A percentile compares a stretch with the other conserved stretches of the same genome.
Conservation (phyloP, 805 yeast species). For the Wickerhamomyces bisporus region DNA sequence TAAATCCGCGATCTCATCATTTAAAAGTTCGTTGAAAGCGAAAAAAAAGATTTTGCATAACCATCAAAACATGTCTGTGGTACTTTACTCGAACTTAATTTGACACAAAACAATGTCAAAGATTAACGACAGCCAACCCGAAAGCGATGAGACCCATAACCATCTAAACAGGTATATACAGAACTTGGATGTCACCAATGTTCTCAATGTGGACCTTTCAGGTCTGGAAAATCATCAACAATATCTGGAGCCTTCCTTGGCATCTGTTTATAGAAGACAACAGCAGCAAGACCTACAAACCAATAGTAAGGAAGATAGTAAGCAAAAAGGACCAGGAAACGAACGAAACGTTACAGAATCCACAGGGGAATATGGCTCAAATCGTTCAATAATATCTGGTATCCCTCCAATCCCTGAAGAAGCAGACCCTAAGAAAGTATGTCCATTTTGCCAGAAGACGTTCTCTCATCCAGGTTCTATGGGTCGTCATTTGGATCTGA, state of each 20-base stretch:
- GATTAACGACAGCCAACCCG: no score
- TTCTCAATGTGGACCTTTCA: conserved; percentile 7
- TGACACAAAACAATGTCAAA: no score
- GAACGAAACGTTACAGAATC: background rate
- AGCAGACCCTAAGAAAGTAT: conserved; percentile 30
- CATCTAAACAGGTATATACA: conserved; percentile 12
- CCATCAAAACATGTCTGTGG: no score
- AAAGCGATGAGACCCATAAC: background rate
- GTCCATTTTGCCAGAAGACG: conserved; percentile 47
- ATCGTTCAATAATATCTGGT: conserved; percentile 7
- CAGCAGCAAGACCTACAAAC: conserved; percentile 1
- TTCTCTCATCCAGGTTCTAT: conserved; percentile 56
- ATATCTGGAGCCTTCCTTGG: conserved; percentile 9
- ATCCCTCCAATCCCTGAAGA: conserved; percentile 24
- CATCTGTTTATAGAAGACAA: conserved; percentile 2
- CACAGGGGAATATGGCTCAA: background rate
- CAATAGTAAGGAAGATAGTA: background rate
- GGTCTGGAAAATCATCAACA: conserved; percentile 3
- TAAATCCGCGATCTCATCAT: no score
- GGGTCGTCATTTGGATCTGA: conserved; percentile 54
- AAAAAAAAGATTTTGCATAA: no score
- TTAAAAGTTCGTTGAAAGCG: no score
- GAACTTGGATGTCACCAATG: conserved; percentile 14
- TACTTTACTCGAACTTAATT: no score
- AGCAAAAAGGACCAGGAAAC: background rate